Conservation (phyloP, 2,329 filamentous ascomycete genomes). For the Gnomoniopsis sp. region DNA sequence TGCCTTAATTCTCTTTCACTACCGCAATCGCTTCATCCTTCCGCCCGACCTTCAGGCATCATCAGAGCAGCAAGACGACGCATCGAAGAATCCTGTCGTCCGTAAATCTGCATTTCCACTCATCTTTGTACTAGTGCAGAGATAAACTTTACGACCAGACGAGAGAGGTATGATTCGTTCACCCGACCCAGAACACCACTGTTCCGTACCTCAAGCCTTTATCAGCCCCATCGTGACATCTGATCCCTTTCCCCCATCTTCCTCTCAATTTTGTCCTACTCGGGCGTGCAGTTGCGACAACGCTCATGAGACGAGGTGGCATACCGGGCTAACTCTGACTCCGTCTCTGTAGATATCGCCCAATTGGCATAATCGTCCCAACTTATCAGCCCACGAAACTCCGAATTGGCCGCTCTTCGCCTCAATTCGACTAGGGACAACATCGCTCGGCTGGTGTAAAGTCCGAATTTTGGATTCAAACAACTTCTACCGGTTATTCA, state of each 20-base stretch:
- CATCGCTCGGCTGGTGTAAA: background rate
- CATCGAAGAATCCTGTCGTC: background rate
- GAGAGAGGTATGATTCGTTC: conserved; percentile 1
- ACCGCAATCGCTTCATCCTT: conserved; percentile 16
- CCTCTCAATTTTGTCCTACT: conserved; percentile 14
- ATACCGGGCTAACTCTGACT: conserved; percentile 13
- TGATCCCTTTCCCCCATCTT: conserved; percentile 8
- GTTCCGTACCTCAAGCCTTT: background rate
- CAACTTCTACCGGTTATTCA: conserved; percentile 26
- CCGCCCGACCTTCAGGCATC: conserved; percentile 8
- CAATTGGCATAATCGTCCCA: conserved; percentile 16
- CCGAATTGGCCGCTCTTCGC: conserved; percentile 5
- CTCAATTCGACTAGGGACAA: background rate
- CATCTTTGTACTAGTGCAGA: background rate
- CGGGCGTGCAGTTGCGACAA: conserved; percentile 4
- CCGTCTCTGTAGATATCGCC: conserved; percentile 7
- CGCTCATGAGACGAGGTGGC: conserved; percentile 25
- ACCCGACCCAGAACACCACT: background rate
- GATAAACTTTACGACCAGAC: background rate
- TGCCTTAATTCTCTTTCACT: conserved; percentile 19
- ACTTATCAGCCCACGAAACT: conserved; percentile 2
- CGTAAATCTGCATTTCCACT: background rate
- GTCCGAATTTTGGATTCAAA: background rate
- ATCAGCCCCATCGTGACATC: background rate
- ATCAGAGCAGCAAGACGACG: conserved; percentile 5